Base-by-base conservation (phyloP, 2,329 filamentous ascomycete genomes). In the Epichloe sp. region DNA sequence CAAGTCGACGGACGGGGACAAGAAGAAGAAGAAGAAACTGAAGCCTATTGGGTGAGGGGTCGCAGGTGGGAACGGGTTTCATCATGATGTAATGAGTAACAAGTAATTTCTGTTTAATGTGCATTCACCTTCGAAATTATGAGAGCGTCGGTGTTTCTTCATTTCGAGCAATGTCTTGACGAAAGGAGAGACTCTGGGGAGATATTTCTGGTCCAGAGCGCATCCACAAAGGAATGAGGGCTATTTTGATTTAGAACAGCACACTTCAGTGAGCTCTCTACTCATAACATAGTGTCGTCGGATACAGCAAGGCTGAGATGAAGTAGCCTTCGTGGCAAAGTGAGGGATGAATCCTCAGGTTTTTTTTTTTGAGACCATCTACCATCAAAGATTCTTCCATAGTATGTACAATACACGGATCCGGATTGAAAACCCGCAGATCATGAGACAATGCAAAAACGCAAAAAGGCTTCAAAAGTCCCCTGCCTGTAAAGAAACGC, bases 1-100 rank as follows among this genome's bases (percentile, higher is more conserved):
- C 54, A 82, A 77, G 68, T 74, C 71, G 73, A 72, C 43, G 71
- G 66, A 64, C 15, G 62, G 64, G 57, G 70, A 68, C 41, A 77
- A 77, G 68, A 83, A 82, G 70, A 83, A 82, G 67, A 79, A 82
- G 68, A 86, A 86, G 73, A 86, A 88, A 73, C 70, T 80, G 49
- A 82, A 82, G 73, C 76, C 77, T 1, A 79, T 82, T 52, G 78
- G 77, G 36, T 80, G 61, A 56, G 19, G 8, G 15, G 15, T 6
- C n/a, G 38, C 5, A 10, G 14, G 12, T 14, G 21, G 38, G 19
- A 17, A 3, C 15, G 15, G 8, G n/a, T 40, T 21, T 14, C 6
- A 21, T 50, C n/a, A 50, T 46, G 48, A 50, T 41, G 36, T 41
- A 7, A 50, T 35, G 43, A 50, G 26, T 31, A 46, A 43, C 48